Percentiles rank a stretch among this genome's conserved stretches.
phyloP scores from a whole-genome alignment of 2,329 filamentous ascomycete genomes.

The Alternaria solani region DNA sequence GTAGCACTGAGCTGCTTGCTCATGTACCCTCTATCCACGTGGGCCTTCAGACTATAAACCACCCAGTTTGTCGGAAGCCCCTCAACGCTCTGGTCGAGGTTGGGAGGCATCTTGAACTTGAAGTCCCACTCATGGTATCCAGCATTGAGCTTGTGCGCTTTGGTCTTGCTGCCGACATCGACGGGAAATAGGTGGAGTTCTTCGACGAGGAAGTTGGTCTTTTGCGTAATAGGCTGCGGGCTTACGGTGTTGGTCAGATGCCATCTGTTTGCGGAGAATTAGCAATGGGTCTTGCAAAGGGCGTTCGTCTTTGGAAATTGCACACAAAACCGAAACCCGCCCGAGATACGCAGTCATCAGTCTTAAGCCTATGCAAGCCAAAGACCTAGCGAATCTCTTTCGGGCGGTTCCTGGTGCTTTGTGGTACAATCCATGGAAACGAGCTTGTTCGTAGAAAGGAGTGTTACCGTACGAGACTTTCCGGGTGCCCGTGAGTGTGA shows the following conservation, averaged over 20 bases:
- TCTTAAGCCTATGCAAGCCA: not conserved
- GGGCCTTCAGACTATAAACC: conserved; percentile 90
- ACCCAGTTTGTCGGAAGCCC: conserved; percentile 86
- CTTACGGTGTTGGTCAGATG: conserved; percentile 49
- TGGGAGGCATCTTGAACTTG: conserved; percentile 56
- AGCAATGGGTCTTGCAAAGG: conserved; percentile 14
- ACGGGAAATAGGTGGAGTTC: conserved; percentile 56
- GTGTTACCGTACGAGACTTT: conserved; percentile 54
- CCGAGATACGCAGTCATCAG: not conserved
- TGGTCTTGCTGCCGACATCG: conserved; percentile 45
- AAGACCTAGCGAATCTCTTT: not conserved
- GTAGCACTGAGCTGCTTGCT: conserved; percentile 84
- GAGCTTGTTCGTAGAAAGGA: not conserved
- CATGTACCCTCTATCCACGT: conserved; percentile 85
- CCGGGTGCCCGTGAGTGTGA: conserved; percentile 57
- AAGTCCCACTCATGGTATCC: conserved; percentile 61
- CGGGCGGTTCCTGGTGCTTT: not conserved
- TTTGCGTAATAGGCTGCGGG: conserved; percentile 56
- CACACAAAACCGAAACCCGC: not conserved
- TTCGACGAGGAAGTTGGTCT: conserved; percentile 57
- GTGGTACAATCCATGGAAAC: not conserved
- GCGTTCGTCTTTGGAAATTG: not conserved
- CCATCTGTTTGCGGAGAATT: conserved; percentile 39
- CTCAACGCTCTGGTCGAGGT: conserved; percentile 84
- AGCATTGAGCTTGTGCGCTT: conserved; percentile 59